These are phyloP conservation scores for Castanopsis chinensis DNA, from an alignment of 306 rosid genomes.

Conservation along the genomic window DNA sequence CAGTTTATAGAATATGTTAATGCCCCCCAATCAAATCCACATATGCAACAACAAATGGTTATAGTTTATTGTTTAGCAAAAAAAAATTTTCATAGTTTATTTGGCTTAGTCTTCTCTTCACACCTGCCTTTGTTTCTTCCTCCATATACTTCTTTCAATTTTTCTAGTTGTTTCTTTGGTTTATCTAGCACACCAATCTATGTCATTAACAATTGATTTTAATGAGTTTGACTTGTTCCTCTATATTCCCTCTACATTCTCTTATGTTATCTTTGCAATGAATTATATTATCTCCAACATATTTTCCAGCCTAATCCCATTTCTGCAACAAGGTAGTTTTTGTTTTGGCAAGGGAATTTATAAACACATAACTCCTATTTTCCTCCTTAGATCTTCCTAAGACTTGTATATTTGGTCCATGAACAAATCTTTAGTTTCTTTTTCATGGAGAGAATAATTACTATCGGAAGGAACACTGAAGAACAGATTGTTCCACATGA, in stretches of 20 bases:
- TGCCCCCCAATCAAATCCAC: slow-evolving; percentile 19
- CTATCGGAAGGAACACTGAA: slow-evolving; percentile 63
- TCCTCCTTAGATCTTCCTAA: slow-evolving; percentile 10
- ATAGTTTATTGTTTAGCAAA: slow-evolving; percentile 7
- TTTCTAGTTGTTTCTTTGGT: slow-evolving; percentile 1
- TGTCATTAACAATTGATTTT: neutral
- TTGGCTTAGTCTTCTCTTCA: slow-evolving; percentile 31
- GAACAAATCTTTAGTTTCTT: slow-evolving; percentile 19
- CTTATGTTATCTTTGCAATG: slow-evolving; percentile 7
- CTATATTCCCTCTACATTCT: neutral
- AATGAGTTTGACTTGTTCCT: neutral
- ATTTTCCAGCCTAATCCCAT: slow-evolving; percentile 11
- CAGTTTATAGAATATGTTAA: slow-evolving; percentile 24
- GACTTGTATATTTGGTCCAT: slow-evolving; percentile 1
- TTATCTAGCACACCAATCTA: slow-evolving; percentile 2
- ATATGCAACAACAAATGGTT: slow-evolving; percentile 29
- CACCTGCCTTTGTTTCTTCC: slow-evolving; percentile 14
- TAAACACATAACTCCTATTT: neutral
- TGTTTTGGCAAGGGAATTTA: neutral
- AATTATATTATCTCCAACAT: slow-evolving; percentile 4
- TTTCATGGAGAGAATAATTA: slow-evolving; percentile 29
- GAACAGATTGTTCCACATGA: slow-evolving; percentile 38
- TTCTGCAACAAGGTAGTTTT: neutral
- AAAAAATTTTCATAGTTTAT: slow-evolving; percentile 2
- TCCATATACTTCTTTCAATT: neutral